A percentile compares a stretch with the other conserved stretches of the same genome.
Conservation (phyloP, 192 early-diverging fungal genomes). For the Cladochytrium replicatum region DNA sequence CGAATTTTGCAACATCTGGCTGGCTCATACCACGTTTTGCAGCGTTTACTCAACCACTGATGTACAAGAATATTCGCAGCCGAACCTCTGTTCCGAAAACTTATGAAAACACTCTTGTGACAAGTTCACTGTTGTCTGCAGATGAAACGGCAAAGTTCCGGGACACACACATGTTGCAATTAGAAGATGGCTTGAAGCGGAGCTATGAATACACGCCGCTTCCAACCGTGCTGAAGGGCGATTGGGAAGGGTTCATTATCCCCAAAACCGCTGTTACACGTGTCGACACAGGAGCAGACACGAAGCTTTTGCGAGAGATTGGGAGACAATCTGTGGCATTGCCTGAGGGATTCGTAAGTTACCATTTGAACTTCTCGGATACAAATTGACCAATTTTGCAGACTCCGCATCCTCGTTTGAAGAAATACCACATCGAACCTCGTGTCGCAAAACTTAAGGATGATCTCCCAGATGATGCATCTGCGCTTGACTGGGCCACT, state of each 20-base stretch:
- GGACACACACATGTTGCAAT: conserved; percentile 28
- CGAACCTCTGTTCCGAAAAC: conserved; percentile 73
- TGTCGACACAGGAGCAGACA: conserved; percentile 49
- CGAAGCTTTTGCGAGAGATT: conserved; percentile 53
- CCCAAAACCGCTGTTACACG: conserved; percentile 42
- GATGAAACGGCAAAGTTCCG: background rate
- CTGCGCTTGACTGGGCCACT: conserved; percentile 86
- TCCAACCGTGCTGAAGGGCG: conserved; percentile 48
- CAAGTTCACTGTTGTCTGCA: too few species aligned
- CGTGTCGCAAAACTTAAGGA: conserved; percentile 65
- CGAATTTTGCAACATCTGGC: background rate
- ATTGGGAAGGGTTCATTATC: conserved; percentile 71
- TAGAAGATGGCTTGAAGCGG: conserved; percentile 51
- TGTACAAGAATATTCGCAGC: conserved; percentile 89
- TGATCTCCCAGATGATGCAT: conserved; percentile 56
- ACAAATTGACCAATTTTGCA: background rate
- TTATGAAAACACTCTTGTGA: conserved; percentile 72
- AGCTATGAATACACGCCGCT: conserved; percentile 49
- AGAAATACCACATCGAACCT: conserved; percentile 83
- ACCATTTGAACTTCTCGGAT: background rate
- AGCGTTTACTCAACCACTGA: conserved; percentile 89
- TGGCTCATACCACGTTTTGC: background rate
- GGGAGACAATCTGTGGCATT: conserved; percentile 68
- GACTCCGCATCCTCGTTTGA: conserved; percentile 63
- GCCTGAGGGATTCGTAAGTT: conserved; percentile 53